phyloP scores from a whole-genome alignment of 2,329 filamentous ascomycete genomes.

The Epichloe uncinata region DNA sequence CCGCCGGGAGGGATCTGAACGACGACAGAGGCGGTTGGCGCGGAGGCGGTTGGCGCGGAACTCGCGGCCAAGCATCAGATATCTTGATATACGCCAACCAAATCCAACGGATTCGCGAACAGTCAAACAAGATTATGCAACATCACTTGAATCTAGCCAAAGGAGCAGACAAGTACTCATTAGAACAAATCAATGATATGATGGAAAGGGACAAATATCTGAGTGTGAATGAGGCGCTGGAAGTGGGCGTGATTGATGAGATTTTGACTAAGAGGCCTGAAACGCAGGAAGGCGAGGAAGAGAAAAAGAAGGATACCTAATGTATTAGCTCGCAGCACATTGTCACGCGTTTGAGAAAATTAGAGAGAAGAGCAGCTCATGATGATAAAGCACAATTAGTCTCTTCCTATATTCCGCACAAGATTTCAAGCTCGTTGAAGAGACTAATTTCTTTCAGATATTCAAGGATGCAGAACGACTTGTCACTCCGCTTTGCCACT shows the following conservation, averaged over 20 bases:
- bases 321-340: not conserved
- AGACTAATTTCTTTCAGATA: no score
- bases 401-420: no score
- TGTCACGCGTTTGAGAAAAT: no score
- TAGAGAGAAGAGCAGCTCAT: no score
- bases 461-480: no score
- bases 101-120: constrained; percentile 73
- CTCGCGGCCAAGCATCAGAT: constrained; percentile 54
- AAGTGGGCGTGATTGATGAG: constrained; percentile 84
- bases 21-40: not conserved
- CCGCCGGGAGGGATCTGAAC: not conserved
- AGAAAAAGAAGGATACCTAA: constrained; percentile 3
- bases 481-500: no score
- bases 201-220: constrained; percentile 98
- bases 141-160: constrained; percentile 69
- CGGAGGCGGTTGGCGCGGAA: constrained; percentile 24
- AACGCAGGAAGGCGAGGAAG: constrained; percentile 18
- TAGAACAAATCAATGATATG: constrained; percentile 79
- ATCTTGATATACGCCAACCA: constrained; percentile 97
- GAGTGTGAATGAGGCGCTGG: constrained; percentile 74
- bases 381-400: no score
- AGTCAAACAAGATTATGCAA: constrained; percentile 84
- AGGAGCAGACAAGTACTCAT: constrained; percentile 58
- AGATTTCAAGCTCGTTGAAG: no score
- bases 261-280: constrained; percentile 56